phyloP scores from a whole-genome alignment of 192 early-diverging fungal genomes.

The Linnemannia elongata region DNA sequence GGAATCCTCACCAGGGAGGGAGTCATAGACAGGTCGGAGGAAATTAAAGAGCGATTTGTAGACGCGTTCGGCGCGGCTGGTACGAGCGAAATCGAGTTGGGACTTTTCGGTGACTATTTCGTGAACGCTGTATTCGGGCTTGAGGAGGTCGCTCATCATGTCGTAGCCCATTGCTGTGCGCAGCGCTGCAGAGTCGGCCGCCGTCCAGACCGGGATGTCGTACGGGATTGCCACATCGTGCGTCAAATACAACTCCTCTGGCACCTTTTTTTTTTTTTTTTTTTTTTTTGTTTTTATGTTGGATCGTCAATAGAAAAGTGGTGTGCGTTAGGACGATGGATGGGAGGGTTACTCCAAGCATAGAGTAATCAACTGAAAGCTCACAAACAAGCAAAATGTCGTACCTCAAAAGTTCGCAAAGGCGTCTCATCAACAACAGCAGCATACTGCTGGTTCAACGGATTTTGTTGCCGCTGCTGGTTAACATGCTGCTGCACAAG shows the following conservation, averaged over 20 bases:
- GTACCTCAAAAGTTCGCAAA: background rate
- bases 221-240: slow-evolving; percentile 21
- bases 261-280: background rate
- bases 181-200: slow-evolving; percentile 10
- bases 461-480: background rate
- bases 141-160: slow-evolving; percentile 27
- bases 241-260: background rate
- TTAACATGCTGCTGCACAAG: background rate
- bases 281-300: background rate
- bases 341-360: background rate
- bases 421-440: too few species aligned
- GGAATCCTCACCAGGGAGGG: background rate
- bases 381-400: background rate
- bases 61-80: slow-evolving; percentile 13
- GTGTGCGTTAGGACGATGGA: background rate
- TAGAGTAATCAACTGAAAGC: background rate
- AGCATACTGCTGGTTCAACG: too few species aligned
- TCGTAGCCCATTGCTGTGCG: slow-evolving; percentile 17
- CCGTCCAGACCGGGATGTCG: slow-evolving; percentile 27
- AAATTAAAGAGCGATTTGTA: slow-evolving; percentile 38
- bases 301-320: background rate
- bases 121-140: slow-evolving; percentile 14
- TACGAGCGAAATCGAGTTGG: slow-evolving; percentile 6
- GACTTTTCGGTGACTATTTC: background rate
- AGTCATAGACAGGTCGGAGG: slow-evolving; percentile 6